Evolutionary conservation across 306 rosid species (phyloP).

Genomic region (Cucurbita ficifolia): DNA sequence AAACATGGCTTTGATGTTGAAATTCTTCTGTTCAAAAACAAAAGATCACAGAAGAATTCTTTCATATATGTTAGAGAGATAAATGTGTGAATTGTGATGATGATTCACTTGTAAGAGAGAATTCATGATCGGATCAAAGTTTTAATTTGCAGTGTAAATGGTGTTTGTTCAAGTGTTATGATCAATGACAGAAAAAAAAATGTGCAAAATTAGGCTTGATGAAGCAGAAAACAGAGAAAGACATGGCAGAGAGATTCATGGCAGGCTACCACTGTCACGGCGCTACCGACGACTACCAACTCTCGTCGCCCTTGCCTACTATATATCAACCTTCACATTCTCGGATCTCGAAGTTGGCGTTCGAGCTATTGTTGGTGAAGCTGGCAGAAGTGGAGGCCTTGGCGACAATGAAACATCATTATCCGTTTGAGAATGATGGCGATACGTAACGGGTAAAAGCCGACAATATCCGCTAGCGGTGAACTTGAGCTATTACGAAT

Average conservation of each 20-base stretch:
- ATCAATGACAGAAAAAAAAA: background rate
- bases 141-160: background rate
- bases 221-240: background rate
- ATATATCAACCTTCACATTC: conserved; percentile 11
- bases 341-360: conserved; percentile 14
- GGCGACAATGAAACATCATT: conserved; percentile 17
- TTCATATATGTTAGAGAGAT: background rate
- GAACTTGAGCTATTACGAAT: no score
- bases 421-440: no score
- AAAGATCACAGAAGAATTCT: background rate
- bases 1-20: background rate
- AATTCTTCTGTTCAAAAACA: background rate
- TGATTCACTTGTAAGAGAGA: background rate
- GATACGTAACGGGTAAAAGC: no score
- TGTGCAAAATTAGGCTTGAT: background rate
- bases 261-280: conserved; percentile 22
- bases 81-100: background rate
- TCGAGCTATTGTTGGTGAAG: conserved; percentile 9
- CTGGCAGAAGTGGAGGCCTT: conserved; percentile 22
- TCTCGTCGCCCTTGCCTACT: conserved; percentile 37
- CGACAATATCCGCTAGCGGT: no score
- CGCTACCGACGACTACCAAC: conserved; percentile 35
- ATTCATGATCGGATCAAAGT: background rate
- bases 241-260: background rate
- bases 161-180: background rate